These are phyloP conservation scores for Proliferodiscus dingleyae DNA, from an alignment of 2,329 filamentous ascomycete genomes.

Conservation along the genomic window DNA sequence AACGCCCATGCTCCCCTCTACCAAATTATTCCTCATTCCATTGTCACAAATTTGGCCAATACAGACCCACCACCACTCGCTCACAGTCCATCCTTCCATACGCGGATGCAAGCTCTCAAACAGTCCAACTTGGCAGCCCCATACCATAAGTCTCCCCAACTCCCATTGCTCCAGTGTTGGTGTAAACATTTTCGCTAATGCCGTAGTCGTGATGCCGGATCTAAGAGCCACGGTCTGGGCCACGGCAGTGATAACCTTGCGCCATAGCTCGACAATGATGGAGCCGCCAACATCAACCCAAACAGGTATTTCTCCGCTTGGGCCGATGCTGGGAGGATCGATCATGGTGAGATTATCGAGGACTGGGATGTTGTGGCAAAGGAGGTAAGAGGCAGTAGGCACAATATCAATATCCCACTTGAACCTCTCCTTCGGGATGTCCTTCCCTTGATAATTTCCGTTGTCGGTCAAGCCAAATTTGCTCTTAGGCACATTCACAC, in stretches of 20 bases:
- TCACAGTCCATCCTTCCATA: conserved; percentile 41
- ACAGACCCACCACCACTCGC: conserved; percentile 66
- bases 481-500: conserved; percentile 53
- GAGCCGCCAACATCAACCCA: conserved; percentile 68
- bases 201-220: conserved; percentile 49
- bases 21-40: neutral
- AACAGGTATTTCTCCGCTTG: conserved; percentile 52
- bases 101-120: conserved; percentile 35
- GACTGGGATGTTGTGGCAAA: conserved; percentile 45
- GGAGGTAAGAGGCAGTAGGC: conserved; percentile 55
- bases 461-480: conserved; percentile 65
- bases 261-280: conserved; percentile 57
- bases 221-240: conserved; percentile 59
- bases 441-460: conserved; percentile 65
- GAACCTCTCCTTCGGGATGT: conserved; percentile 60
- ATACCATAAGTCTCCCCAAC: conserved; percentile 51
- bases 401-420: conserved; percentile 57
- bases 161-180: conserved; percentile 61
- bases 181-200: conserved; percentile 50
- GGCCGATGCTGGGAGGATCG: conserved; percentile 37
- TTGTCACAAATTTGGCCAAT: conserved; percentile 33
- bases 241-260: conserved; percentile 56
- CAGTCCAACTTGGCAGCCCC: conserved; percentile 47
- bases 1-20: neutral
- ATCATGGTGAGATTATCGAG: too few species aligned